Evolutionary conservation across 176 grass and related monocot species (phyloP).

Genomic region (Urochloa ruziziensis): DNA sequence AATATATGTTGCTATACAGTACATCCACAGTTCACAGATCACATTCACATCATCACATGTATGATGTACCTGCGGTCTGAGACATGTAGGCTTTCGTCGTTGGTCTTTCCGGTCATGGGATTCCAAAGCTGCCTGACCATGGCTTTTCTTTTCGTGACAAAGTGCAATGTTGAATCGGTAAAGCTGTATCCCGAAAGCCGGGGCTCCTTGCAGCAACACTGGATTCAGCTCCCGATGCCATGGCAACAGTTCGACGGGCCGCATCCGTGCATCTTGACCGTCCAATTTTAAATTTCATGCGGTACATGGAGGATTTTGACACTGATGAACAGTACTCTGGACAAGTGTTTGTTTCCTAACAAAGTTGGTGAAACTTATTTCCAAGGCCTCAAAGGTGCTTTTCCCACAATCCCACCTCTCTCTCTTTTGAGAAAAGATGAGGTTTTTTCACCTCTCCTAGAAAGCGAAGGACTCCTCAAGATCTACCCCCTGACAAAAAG

Average conservation of each 20-base stretch:
- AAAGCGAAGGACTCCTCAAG: conserved; percentile 37
- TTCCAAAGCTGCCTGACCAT: conserved; percentile 43
- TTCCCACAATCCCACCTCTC: neutral
- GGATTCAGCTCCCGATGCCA: neutral
- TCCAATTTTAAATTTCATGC: neutral
- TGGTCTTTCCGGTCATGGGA: conserved; percentile 30
- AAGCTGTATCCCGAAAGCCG: conserved; percentile 37
- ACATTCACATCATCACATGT: too few species aligned
- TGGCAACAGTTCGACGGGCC: neutral
- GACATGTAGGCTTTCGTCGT: neutral
- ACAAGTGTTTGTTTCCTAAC: neutral
- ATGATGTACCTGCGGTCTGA: neutral
- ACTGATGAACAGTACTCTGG: neutral
- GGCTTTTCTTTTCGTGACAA: neutral
- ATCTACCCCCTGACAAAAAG: conserved; percentile 29
- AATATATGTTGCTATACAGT: neutral
- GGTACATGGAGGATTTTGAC: neutral
- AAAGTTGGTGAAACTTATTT: conserved; percentile 15
- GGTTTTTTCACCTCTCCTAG: conserved; percentile 31
- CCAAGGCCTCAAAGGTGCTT: conserved; percentile 25
- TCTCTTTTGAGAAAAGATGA: conserved; percentile 20
- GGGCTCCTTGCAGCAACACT: conserved; percentile 15
- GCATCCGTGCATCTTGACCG: neutral
- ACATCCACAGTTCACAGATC: neutral
- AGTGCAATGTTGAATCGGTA: conserved; percentile 35